Percentiles rank a stretch among this genome's conserved stretches.
Conservation (phyloP, 2,329 filamentous ascomycete genomes). For the Penicillium paneum region DNA sequence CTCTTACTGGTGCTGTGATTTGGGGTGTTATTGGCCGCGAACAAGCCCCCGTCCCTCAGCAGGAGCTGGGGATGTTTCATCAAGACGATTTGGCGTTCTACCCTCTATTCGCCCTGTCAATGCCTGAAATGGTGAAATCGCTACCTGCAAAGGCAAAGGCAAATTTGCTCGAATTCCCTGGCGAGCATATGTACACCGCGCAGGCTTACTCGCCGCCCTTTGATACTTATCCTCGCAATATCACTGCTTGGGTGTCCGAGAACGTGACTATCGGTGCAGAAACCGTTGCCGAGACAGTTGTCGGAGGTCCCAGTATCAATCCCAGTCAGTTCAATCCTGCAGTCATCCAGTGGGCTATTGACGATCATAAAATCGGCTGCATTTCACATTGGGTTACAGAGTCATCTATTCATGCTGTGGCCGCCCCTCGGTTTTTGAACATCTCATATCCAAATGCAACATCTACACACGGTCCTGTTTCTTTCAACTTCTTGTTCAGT, state of each 20-base stretch:
- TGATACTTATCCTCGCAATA: slow-evolving; percentile 56
- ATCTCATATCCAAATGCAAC: slow-evolving; percentile 54
- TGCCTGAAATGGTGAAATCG: slow-evolving; percentile 17
- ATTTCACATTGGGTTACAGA: slow-evolving; percentile 42
- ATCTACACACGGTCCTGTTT: not conserved
- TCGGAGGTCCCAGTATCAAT: slow-evolving; percentile 55
- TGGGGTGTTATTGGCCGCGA: slow-evolving; percentile 49
- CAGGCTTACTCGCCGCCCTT: slow-evolving; percentile 58
- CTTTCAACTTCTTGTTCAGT: slow-evolving; percentile 17
- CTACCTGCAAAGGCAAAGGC: slow-evolving; percentile 51
- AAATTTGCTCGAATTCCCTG: slow-evolving; percentile 50
- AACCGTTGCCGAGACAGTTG: slow-evolving; percentile 54
- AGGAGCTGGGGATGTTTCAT: slow-evolving; percentile 57
- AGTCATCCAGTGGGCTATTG: slow-evolving; percentile 57
- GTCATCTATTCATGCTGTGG: slow-evolving; percentile 41
- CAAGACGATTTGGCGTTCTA: slow-evolving; percentile 58
- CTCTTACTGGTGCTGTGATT: slow-evolving; percentile 57
- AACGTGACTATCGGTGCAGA: slow-evolving; percentile 60
- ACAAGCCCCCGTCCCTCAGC: slow-evolving; percentile 16
- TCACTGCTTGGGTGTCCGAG: slow-evolving; percentile 56
- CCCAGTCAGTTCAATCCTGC: slow-evolving; percentile 57
- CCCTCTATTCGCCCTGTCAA: slow-evolving; percentile 52
- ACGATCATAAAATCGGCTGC: slow-evolving; percentile 23
- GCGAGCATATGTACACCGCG: slow-evolving; percentile 53
- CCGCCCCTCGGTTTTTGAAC: slow-evolving; percentile 45